phyloP scores from a whole-genome alignment of 441 rosid genomes.

The Arabidopsis lyrata region DNA sequence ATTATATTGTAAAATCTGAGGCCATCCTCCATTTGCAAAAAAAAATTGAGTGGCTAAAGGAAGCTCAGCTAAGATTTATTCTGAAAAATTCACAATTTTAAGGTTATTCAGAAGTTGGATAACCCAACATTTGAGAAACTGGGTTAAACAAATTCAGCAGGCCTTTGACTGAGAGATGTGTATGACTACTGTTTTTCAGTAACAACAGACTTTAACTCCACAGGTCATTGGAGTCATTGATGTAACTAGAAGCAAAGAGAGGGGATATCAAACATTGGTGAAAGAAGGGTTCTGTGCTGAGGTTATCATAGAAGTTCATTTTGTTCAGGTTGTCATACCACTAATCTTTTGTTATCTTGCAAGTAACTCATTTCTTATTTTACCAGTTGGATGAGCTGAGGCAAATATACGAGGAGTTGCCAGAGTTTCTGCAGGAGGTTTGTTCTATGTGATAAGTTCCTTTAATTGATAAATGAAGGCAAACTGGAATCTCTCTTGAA shows the following conservation, averaged over 20 bases:
- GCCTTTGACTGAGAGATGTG: constrained; percentile 13
- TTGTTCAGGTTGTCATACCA: constrained; percentile 27
- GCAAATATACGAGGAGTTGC: constrained; percentile 95
- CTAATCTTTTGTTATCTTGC: constrained; percentile 4
- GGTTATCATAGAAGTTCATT: constrained; percentile 56
- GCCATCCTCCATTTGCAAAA: neutral
- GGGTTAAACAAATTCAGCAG: constrained; percentile 3
- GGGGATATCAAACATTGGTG: constrained; percentile 85
- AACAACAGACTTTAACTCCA: constrained; percentile 18
- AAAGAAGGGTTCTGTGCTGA: constrained; percentile 94
- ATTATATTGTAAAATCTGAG: neutral
- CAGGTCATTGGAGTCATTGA: constrained; percentile 95
- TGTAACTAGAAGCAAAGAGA: constrained; percentile 81
- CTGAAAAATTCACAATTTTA: neutral
- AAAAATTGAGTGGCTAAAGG: constrained; percentile 1
- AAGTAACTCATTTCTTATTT: constrained; percentile 28
- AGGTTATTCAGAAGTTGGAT: constrained; percentile 16
- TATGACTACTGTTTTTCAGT: constrained; percentile 21
- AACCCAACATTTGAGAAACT: constrained; percentile 18
- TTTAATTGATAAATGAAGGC: constrained; percentile 30
- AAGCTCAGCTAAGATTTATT: constrained; percentile 1
- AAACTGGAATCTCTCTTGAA: constrained; percentile 27
- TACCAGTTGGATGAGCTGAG: constrained; percentile 93
- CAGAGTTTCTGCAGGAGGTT: constrained; percentile 91
- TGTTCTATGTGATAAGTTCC: constrained; percentile 35